Percentiles rank a stretch among this genome's conserved stretches.
Evolutionary conservation across 306 rosid genomes (phyloP).

Genomic region (Vigna trinervia): DNA sequence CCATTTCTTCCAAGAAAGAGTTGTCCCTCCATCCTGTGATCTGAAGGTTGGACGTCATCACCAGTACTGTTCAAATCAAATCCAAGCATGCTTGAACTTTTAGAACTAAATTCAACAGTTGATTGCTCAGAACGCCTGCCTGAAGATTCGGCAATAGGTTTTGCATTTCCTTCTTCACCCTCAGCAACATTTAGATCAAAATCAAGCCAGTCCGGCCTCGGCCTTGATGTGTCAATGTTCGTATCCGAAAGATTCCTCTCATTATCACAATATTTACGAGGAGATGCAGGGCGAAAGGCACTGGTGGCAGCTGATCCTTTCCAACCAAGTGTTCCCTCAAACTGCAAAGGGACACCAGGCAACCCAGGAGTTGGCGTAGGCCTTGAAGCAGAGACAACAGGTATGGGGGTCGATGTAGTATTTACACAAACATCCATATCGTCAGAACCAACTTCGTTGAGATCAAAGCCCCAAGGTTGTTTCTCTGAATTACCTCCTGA

Average conservation of each 20-base stretch:
- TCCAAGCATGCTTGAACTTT: slow-evolving; percentile 67
- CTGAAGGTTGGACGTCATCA: slow-evolving; percentile 68
- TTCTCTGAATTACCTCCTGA: slow-evolving; percentile 66
- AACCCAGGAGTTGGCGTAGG: slow-evolving; percentile 64
- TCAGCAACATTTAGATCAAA: slow-evolving; percentile 87
- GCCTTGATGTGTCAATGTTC: slow-evolving; percentile 74
- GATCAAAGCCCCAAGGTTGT: slow-evolving; percentile 74
- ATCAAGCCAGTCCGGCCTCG: slow-evolving; percentile 72
- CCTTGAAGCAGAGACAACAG: slow-evolving; percentile 79
- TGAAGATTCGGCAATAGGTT: slow-evolving; percentile 61
- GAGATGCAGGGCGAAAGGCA: slow-evolving; percentile 97
- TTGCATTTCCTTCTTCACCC: slow-evolving; percentile 66
- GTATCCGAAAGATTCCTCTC: slow-evolving; percentile 71
- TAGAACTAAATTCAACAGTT: slow-evolving; percentile 67
- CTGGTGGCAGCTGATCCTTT: slow-evolving; percentile 95
- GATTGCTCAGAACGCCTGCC: slow-evolving; percentile 78
- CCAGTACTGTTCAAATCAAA: slow-evolving; percentile 80
- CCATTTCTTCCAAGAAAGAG: slow-evolving; percentile 59
- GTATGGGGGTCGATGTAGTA: slow-evolving; percentile 61
- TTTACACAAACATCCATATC: slow-evolving; percentile 63
- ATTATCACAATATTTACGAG: slow-evolving; percentile 64
- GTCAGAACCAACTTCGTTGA: slow-evolving; percentile 73
- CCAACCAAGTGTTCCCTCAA: slow-evolving; percentile 92
- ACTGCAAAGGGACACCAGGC: slow-evolving; percentile 73
- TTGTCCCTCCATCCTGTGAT: slow-evolving; percentile 64